Percentiles rank a stretch among this genome's conserved stretches.
phyloP scores from a whole-genome alignment of 495 filamentous ascomycete species.

The Lophiotrema nucula region DNA sequence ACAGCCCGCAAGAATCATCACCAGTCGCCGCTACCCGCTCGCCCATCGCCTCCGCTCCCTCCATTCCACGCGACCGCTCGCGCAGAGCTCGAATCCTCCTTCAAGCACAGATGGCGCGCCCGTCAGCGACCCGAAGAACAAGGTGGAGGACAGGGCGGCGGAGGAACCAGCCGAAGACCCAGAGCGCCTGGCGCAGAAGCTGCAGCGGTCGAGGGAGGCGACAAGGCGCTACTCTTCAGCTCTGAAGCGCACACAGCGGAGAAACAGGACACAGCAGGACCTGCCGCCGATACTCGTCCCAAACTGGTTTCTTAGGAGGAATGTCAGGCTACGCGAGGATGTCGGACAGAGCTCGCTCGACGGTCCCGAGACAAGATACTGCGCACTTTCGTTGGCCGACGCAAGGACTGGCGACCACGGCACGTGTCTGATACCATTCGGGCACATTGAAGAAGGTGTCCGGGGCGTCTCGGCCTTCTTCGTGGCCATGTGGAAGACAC shows the following conservation, averaged over 20 bases:
- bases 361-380: neutral
- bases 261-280: slow-evolving; percentile 23
- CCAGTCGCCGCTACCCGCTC: slow-evolving; percentile 36
- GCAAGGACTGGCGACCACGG: slow-evolving; percentile 12
- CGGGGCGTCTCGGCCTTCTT: neutral
- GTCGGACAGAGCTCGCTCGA: neutral
- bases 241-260: slow-evolving; percentile 22
- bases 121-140: slow-evolving; percentile 7
- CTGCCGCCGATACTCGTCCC: slow-evolving; percentile 38
- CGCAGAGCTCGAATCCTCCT: slow-evolving; percentile 24
- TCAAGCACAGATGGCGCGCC: slow-evolving; percentile 24
- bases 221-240: slow-evolving; percentile 30
- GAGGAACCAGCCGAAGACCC: slow-evolving; percentile 19
- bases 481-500: neutral
- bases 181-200: slow-evolving; percentile 27
- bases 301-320: slow-evolving; percentile 44
- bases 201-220: slow-evolving; percentile 30
- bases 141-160: slow-evolving; percentile 9
- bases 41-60: slow-evolving; percentile 21
- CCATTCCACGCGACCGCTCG: slow-evolving; percentile 27
- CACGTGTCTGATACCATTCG: slow-evolving; percentile 12
- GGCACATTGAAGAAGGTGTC: neutral
- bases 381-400: slow-evolving; percentile 8
- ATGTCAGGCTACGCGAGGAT: slow-evolving; percentile 40
- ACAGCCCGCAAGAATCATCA: slow-evolving; percentile 27